phyloP scores from a whole-genome alignment of 2,329 filamentous ascomycete genomes.

The Ophiocordyceps robertsii region DNA sequence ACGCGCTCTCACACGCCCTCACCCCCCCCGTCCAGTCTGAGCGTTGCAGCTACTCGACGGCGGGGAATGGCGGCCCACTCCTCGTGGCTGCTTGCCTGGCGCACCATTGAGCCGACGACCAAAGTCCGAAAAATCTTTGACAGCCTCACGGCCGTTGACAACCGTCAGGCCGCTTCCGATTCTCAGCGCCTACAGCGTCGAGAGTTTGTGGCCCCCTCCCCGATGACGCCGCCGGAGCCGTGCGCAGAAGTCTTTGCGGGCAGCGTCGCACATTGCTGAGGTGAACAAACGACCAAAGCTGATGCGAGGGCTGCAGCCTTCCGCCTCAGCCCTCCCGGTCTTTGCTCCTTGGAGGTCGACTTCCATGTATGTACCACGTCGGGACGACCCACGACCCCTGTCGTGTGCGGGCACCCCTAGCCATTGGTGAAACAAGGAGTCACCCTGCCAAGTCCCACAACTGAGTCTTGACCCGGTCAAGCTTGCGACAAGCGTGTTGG shows the following conservation, averaged over 20 bases:
- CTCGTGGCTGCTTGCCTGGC: slow-evolving; percentile 1
- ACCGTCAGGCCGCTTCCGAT: background rate
- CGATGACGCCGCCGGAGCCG: background rate
- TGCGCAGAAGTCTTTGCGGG: background rate
- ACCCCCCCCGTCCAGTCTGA: background rate
- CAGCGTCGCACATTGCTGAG: slow-evolving; percentile 1
- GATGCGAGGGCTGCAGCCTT: slow-evolving; percentile 10
- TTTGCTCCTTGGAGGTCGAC: background rate
- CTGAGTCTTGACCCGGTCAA: slow-evolving; percentile 8
- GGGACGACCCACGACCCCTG: slow-evolving; percentile 9
- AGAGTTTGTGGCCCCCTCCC: background rate
- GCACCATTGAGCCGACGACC: slow-evolving; percentile 2
- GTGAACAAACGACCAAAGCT: slow-evolving; percentile 2
- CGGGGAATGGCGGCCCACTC: slow-evolving; percentile 1
- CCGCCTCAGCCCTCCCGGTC: slow-evolving; percentile 12
- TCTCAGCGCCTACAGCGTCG: background rate
- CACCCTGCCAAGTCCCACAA: slow-evolving; percentile 6
- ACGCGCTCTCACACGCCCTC: background rate
- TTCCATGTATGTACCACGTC: slow-evolving; percentile 8
- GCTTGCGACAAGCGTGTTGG: slow-evolving; percentile 7
- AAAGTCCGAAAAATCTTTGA: background rate
- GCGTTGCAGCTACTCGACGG: background rate
- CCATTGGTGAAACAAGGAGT: slow-evolving; percentile 10
- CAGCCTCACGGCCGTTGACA: slow-evolving; percentile 1
- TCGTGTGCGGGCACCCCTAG: slow-evolving; percentile 6